Evolutionary conservation across 1,139 yeast genomes (phyloP).

Genomic region (Hanseniaspora uvarum): DNA sequence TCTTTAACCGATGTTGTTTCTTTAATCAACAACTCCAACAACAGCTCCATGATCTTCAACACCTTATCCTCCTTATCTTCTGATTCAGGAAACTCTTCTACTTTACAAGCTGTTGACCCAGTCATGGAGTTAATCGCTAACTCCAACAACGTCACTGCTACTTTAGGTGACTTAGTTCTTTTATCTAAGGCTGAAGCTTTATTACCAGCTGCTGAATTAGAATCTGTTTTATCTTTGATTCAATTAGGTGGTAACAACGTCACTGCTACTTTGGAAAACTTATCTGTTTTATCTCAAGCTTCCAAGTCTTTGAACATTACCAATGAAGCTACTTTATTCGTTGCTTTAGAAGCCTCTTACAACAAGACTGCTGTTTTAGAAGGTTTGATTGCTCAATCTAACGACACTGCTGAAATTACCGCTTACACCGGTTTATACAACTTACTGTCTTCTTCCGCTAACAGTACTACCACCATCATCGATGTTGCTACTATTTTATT

Average conservation of each 20-base stretch:
- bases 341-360: slow-evolving; percentile 25
- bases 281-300: slow-evolving; percentile 20
- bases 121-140: slow-evolving; percentile 24
- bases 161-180: slow-evolving; percentile 23
- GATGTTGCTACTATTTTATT: slow-evolving; percentile 27
- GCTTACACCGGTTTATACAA: slow-evolving; percentile 26
- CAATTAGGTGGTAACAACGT: slow-evolving; percentile 22
- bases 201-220: slow-evolving; percentile 15
- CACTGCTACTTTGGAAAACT: slow-evolving; percentile 21
- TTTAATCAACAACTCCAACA: slow-evolving; percentile 25
- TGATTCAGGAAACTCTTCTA: neutral
- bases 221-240: slow-evolving; percentile 19
- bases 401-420: slow-evolving; percentile 24
- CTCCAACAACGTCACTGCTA: slow-evolving; percentile 24
- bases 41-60: slow-evolving; percentile 20
- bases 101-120: slow-evolving; percentile 9
- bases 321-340: slow-evolving; percentile 22
- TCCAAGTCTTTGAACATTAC: slow-evolving; percentile 18
- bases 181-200: slow-evolving; percentile 18
- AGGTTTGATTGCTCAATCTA: slow-evolving; percentile 23
- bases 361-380: slow-evolving; percentile 26
- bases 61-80: slow-evolving; percentile 6
- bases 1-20: slow-evolving; percentile 24
- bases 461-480: slow-evolving; percentile 27
- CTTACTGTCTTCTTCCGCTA: slow-evolving; percentile 25